phyloP scores from a whole-genome alignment of 1,284 basidiomycete genomes.

The Phenoliferia sp. region DNA sequence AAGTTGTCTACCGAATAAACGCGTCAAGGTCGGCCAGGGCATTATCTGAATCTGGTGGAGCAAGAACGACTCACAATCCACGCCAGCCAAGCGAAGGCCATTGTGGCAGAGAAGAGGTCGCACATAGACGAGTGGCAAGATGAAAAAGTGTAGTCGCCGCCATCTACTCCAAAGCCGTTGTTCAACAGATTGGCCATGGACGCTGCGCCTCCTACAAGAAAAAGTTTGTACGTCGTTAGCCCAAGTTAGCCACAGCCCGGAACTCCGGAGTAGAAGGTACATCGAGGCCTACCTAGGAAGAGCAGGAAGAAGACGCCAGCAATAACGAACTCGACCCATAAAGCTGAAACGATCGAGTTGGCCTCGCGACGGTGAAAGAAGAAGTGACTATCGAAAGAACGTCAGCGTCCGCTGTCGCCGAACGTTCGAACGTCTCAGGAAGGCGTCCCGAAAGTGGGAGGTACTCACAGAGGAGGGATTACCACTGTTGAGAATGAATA shows the following conservation, averaged over 20 bases:
- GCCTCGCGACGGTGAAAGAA: not conserved
- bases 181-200: not conserved
- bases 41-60: not conserved
- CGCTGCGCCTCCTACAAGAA: not conserved
- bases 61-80: conserved; percentile 7
- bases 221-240: conserved; percentile 3
- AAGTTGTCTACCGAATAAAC: not conserved
- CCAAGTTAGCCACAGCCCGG: conserved; percentile 1
- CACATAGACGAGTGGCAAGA: conserved; percentile 1
- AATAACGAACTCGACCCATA: conserved; percentile 1
- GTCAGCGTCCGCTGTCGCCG: not conserved
- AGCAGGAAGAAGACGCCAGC: conserved; percentile 4
- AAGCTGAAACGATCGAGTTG: not conserved
- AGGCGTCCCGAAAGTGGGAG: no score
- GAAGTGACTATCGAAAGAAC: conserved; percentile 8
- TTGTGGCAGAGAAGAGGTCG: conserved; percentile 4
- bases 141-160: no score
- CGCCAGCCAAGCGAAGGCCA: conserved; percentile 22
- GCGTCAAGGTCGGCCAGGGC: not conserved
- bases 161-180: no score
- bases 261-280: not conserved
- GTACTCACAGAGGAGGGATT: no score
- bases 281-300: conserved; percentile 7
- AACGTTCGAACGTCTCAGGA: not conserved
- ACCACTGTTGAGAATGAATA: no score